phyloP scores from a whole-genome alignment of 495 filamentous ascomycete genomes.

The Talaromyces borbonicus region DNA sequence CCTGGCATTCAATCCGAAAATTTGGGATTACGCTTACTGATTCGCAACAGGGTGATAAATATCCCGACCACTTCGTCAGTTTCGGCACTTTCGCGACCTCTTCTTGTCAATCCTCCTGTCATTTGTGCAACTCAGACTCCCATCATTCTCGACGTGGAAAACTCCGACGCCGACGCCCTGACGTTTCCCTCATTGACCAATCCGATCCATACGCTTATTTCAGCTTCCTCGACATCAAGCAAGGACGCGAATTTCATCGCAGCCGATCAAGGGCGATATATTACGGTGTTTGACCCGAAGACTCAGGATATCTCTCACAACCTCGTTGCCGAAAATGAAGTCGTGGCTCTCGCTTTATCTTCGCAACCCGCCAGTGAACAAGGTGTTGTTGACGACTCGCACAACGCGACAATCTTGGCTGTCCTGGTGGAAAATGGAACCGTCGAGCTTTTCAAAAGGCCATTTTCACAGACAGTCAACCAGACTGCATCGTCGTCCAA shows the following conservation, averaged over 20 bases:
- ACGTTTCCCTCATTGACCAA: conserved; percentile 46
- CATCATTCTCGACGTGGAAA: conserved; percentile 40
- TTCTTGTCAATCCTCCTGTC: conserved; percentile 33
- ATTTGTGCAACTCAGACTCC: conserved; percentile 49
- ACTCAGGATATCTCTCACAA: conserved; percentile 37
- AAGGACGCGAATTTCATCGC: conserved; percentile 30
- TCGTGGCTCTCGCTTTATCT: conserved; percentile 28
- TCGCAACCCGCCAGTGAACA: conserved; percentile 9
- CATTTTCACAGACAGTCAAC: conserved; percentile 33
- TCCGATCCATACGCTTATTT: conserved; percentile 39
- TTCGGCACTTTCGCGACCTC: conserved; percentile 29
- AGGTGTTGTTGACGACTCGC: conserved; percentile 6
- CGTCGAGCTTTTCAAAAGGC: conserved; percentile 47
- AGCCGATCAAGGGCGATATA: conserved; percentile 45
- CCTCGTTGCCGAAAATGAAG: conserved; percentile 44
- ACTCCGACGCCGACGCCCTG: conserved; percentile 25
- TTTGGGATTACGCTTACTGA: background rate
- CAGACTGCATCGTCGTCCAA: conserved; percentile 18
- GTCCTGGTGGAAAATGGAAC: conserved; percentile 45
- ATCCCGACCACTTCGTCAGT: conserved; percentile 35
- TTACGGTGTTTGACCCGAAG: conserved; percentile 43
- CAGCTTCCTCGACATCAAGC: conserved; percentile 25
- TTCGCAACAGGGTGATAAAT: conserved; percentile 31
- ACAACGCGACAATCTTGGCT: conserved; percentile 36
- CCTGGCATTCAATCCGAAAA: conserved; percentile 6